These are phyloP conservation scores for Backusella tarrabulga DNA, from an alignment of 192 early-diverging fungal genomes.

Conservation along the genomic window DNA sequence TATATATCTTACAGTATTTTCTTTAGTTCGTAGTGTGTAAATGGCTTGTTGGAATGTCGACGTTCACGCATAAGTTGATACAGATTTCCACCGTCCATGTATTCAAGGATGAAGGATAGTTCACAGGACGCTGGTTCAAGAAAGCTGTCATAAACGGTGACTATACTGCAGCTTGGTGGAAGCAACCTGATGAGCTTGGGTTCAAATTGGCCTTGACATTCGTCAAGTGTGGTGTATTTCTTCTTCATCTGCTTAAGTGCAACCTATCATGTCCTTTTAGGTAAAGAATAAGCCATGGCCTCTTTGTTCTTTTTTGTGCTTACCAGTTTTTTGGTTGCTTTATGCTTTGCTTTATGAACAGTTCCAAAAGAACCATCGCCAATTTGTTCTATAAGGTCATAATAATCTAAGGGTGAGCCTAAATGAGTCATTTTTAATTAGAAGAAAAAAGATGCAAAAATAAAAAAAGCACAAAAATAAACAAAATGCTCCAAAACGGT, in stretches of 20 bases:
- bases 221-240: slow-evolving; percentile 69
- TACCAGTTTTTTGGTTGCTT: slow-evolving; percentile 64
- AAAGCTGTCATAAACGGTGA: slow-evolving; percentile 81
- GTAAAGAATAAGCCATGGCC: background rate
- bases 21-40: slow-evolving; percentile 68
- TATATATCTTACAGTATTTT: slow-evolving; percentile 67
- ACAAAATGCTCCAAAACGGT: background rate
- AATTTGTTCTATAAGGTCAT: slow-evolving; percentile 62
- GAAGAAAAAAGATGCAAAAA: background rate
- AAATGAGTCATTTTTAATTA: slow-evolving; percentile 16
- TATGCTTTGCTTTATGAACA: slow-evolving; percentile 67
- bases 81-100: slow-evolving; percentile 88
- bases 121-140: slow-evolving; percentile 63
- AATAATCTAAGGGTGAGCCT: slow-evolving; percentile 42
- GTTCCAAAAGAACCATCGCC: slow-evolving; percentile 87
- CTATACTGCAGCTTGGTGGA: slow-evolving; percentile 79
- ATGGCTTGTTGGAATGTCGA: slow-evolving; percentile 48
- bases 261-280: slow-evolving; percentile 48
- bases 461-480: slow-evolving; percentile 1
- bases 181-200: slow-evolving; percentile 72
- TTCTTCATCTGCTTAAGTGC: slow-evolving; percentile 91
- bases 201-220: slow-evolving; percentile 73
- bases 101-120: slow-evolving; percentile 93
- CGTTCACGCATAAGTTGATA: slow-evolving; percentile 85
- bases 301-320: slow-evolving; percentile 11